Evolutionary conservation across 257 asterid genomes (phyloP).

Genomic region (Fraxinus cuspidata): DNA sequence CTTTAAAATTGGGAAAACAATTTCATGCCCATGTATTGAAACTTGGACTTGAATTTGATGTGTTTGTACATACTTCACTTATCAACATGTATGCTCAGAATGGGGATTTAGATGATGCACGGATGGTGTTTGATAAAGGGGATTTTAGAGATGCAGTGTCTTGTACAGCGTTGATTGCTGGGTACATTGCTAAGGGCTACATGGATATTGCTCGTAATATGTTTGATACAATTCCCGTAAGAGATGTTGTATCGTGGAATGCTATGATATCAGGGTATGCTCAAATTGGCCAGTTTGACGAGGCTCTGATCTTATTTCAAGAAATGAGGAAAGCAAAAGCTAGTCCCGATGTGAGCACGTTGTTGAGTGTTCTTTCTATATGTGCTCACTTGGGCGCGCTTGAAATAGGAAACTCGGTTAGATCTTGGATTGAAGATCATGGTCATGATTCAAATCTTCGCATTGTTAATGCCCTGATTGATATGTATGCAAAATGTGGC

Average conservation of each 20-base stretch:
- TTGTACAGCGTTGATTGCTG: background rate
- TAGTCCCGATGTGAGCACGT: background rate
- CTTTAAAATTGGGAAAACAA: background rate
- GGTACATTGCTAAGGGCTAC: background rate
- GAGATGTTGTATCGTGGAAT: background rate
- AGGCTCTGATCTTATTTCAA: background rate
- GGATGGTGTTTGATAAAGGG: background rate
- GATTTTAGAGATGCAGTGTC: background rate
- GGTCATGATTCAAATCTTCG: background rate
- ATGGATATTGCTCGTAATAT: conserved; percentile 3
- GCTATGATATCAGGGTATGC: background rate
- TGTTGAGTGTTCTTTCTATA: background rate
- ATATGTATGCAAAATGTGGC: background rate
- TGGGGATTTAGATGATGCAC: background rate
- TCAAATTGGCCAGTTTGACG: background rate
- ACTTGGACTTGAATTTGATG: background rate
- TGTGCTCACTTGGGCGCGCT: background rate
- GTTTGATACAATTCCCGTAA: conserved; percentile 14
- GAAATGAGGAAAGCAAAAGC: background rate
- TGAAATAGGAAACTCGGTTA: background rate
- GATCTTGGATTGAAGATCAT: background rate
- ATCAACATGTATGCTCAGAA: conserved; percentile 1
- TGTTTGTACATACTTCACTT: conserved; percentile 1
- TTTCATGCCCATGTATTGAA: background rate
- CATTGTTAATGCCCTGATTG: background rate